phyloP scores from a whole-genome alignment of 192 early-diverging fungal genomes.

The Gorgonomyces haynaldii region DNA sequence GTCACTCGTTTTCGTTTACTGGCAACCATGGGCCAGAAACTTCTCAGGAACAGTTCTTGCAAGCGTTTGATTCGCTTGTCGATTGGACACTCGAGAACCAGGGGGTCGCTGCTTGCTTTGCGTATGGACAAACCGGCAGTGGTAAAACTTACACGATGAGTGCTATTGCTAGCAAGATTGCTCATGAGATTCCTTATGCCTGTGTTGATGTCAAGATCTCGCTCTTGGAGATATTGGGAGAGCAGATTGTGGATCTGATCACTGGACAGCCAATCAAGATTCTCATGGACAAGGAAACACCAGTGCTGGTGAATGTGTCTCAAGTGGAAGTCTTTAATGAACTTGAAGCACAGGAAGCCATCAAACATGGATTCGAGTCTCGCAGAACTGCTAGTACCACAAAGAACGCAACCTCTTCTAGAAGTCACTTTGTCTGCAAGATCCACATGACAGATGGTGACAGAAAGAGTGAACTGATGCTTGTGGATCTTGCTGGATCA shows the following conservation, averaged over 20 bases:
- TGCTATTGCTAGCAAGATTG: neutral
- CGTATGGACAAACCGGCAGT: conserved; percentile 42
- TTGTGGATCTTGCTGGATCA: conserved; percentile 42
- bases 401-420: conserved; percentile 27
- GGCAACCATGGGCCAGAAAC: neutral
- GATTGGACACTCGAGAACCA: neutral
- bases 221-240: conserved; percentile 38
- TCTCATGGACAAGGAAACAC: conserved; percentile 13
- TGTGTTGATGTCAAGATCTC: conserved; percentile 21
- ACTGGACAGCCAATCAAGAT: conserved; percentile 14
- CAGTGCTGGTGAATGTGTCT: neutral
- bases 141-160: conserved; percentile 45
- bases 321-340: too few species aligned
- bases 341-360: conserved; percentile 13
- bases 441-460: conserved; percentile 11
- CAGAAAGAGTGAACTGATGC: conserved; percentile 8
- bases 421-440: conserved; percentile 30
- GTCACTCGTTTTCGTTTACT: conserved; percentile 1
- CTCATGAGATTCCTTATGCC: conserved; percentile 3
- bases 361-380: conserved; percentile 10
- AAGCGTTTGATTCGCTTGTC: neutral
- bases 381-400: conserved; percentile 20
- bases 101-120: conserved; percentile 26
- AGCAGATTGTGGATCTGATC: conserved; percentile 15
- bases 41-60: neutral